phyloP scores from a whole-genome alignment of 2,329 filamentous ascomycete genomes.

The Neocucurbitaria cava region DNA sequence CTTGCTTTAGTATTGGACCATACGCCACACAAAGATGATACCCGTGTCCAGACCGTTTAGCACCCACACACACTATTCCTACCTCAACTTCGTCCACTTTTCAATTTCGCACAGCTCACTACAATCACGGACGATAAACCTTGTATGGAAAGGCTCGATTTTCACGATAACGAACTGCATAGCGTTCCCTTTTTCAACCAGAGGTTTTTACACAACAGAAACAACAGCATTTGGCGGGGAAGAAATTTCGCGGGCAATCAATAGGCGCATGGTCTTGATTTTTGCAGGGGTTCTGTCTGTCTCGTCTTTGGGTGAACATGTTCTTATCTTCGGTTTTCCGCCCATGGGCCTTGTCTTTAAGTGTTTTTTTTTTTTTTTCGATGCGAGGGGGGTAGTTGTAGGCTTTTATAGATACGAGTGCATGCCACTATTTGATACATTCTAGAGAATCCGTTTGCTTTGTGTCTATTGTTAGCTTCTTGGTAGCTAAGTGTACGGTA shows the following conservation, averaged over 20 bases:
- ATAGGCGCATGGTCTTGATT: conserved; percentile 16
- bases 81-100: neutral
- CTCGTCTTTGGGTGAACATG: conserved; percentile 24
- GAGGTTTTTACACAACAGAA: conserved; percentile 24
- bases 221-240: conserved; percentile 32
- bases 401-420: no score
- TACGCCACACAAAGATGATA: neutral
- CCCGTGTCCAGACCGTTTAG: neutral
- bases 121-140: conserved; percentile 16
- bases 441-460: no score
- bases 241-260: conserved; percentile 18
- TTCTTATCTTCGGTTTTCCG: conserved; percentile 7
- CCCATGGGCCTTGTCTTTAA: neutral
- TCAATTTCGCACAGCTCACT: conserved; percentile 14
- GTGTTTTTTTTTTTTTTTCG: no score
- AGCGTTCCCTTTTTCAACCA: conserved; percentile 38
- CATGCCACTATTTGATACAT: no score
- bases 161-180: conserved; percentile 47
- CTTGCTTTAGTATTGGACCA: neutral
- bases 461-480: no score
- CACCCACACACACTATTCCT: neutral
- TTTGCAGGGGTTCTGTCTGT: conserved; percentile 2
- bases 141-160: conserved; percentile 30
- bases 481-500: no score
- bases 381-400: no score